Percentiles rank a stretch among this genome's conserved stretches.
Evolutionary conservation across 495 filamentous ascomycete species (phyloP).

Genomic region (Penicillium riverlandense): DNA sequence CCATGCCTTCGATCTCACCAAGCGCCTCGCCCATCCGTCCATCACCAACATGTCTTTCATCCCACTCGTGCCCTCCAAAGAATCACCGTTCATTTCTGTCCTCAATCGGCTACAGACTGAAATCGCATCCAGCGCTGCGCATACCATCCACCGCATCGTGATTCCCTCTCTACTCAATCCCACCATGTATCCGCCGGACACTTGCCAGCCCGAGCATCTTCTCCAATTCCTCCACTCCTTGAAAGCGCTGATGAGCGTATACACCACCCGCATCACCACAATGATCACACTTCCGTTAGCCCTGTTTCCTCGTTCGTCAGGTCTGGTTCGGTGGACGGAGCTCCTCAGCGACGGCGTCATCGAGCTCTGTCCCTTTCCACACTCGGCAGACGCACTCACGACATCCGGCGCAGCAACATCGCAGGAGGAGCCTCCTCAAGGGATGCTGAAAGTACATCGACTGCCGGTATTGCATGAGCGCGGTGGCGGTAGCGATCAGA

Average conservation of each 20-base stretch:
- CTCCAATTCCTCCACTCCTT: constrained; percentile 81
- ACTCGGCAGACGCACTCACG: constrained; percentile 51
- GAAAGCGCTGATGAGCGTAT: constrained; percentile 61
- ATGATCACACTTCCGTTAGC: constrained; percentile 75
- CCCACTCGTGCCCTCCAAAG: constrained; percentile 40
- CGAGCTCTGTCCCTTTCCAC: constrained; percentile 79
- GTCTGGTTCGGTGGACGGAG: constrained; percentile 83
- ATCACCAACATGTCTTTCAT: constrained; percentile 52
- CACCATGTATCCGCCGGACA: constrained; percentile 62
- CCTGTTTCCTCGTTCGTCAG: constrained; percentile 70
- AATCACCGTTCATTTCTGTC: constrained; percentile 59
- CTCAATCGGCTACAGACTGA: constrained; percentile 51
- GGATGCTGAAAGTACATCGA: constrained; percentile 73
- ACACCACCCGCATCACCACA: constrained; percentile 58
- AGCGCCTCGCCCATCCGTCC: constrained; percentile 60
- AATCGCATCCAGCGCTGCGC: constrained; percentile 50
- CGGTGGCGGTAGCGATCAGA: constrained; percentile 66
- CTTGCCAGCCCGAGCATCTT: constrained; percentile 60
- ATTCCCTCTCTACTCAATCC: constrained; percentile 81
- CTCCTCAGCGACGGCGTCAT: constrained; percentile 78
- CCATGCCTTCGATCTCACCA: constrained; percentile 85
- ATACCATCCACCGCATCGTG: constrained; percentile 70
- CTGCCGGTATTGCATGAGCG: constrained; percentile 82
- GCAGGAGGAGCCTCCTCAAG: constrained; percentile 73
- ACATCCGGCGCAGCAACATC: constrained; percentile 43